These are phyloP conservation scores for Goffeauzyma gilvescens DNA, from an alignment of 768 basidiomycete species.

Conservation along the genomic window DNA sequence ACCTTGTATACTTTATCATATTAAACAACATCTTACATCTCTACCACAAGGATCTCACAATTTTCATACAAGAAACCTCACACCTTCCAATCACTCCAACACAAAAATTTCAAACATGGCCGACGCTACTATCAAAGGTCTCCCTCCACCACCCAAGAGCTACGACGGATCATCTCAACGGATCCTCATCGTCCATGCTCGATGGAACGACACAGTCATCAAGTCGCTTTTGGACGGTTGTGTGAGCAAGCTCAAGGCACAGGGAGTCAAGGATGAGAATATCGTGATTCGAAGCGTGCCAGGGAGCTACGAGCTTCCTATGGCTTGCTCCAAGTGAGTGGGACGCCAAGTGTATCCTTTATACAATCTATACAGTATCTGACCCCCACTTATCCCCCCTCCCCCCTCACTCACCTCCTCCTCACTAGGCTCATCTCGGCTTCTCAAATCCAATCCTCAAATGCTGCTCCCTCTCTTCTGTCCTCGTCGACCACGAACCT, in stretches of 20 bases:
- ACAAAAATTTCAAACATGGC: conserved; percentile 27
- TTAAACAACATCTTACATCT: too few relatives aligned
- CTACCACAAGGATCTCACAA: too few relatives aligned
- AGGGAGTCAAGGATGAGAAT: conserved; percentile 72
- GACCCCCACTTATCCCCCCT: conserved; percentile 2
- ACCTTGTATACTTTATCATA: too few relatives aligned
- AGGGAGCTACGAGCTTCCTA: conserved; percentile 83
- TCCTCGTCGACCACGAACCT: conserved; percentile 38
- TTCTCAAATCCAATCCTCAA: conserved; percentile 59
- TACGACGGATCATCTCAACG: conserved; percentile 67
- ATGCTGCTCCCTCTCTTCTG: conserved; percentile 62
- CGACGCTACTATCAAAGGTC: conserved; percentile 54
- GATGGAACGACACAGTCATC: conserved; percentile 85
- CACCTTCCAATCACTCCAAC: too few relatives aligned
- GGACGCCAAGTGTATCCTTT: background rate
- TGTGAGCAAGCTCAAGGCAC: conserved; percentile 55
- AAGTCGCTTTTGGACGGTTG: conserved; percentile 66
- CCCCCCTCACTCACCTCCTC: background rate
- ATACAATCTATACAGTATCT: background rate
- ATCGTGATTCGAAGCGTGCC: conserved; percentile 83
- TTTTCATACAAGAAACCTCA: too few relatives aligned
- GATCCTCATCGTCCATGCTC: conserved; percentile 79
- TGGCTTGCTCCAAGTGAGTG: conserved; percentile 63
- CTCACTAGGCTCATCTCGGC: conserved; percentile 63
- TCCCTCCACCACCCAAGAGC: conserved; percentile 41